These are phyloP conservation scores for Candida suzukii DNA, from an alignment of 805 yeast genomes.

Conservation along the genomic window DNA sequence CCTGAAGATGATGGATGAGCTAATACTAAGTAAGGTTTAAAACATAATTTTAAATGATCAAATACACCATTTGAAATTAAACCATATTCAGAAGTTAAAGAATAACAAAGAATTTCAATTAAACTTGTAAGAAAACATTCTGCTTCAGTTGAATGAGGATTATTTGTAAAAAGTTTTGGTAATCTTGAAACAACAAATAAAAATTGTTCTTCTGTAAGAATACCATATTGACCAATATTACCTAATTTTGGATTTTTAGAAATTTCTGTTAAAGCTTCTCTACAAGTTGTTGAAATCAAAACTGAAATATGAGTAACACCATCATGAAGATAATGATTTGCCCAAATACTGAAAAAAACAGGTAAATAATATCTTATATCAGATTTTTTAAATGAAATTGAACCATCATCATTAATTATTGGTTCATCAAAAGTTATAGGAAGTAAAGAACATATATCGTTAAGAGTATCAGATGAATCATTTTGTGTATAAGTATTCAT, in stretches of 20 bases:
- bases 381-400: constrained; percentile 10
- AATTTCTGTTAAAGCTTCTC: constrained; percentile 32
- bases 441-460: constrained; percentile 44
- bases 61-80: constrained; percentile 38
- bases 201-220: constrained; percentile 58
- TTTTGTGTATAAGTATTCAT: constrained; percentile 46
- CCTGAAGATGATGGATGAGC: constrained; percentile 93
- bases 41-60: constrained; percentile 42
- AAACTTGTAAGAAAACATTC: not conserved
- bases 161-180: not conserved
- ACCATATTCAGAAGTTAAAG: constrained; percentile 46
- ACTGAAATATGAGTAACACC: constrained; percentile 58
- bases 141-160: no score
- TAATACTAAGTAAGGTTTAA: constrained; percentile 72
- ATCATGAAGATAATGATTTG: constrained; percentile 39
- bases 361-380: constrained; percentile 48
- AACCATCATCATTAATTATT: constrained; percentile 7
- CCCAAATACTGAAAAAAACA: constrained; percentile 68
- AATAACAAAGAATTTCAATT: constrained; percentile 46
- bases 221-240: constrained; percentile 47
- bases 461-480: constrained; percentile 43
- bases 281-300: constrained; percentile 55
- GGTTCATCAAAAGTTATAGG: constrained; percentile 37
- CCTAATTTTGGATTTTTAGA: constrained; percentile 24
- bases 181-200: constrained; percentile 29